Percentiles rank a stretch among this genome's conserved stretches.
Conservation (phyloP, 2,329 filamentous ascomycete genomes). For the Fusarium compactum region DNA sequence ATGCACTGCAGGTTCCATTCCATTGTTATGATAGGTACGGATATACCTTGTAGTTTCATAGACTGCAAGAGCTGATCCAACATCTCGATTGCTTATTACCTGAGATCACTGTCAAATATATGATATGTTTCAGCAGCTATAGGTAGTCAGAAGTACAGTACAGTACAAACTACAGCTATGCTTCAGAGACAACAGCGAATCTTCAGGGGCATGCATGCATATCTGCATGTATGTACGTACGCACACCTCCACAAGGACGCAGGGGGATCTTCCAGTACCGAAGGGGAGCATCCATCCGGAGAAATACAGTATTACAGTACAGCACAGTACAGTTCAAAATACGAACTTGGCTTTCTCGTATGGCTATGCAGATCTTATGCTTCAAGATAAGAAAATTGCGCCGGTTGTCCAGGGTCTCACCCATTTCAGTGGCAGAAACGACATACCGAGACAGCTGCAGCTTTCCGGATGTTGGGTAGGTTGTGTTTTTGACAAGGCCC, state of each 20-base stretch:
- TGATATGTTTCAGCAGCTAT: constrained; percentile 13
- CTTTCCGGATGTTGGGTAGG: constrained; percentile 16
- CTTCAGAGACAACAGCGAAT: neutral
- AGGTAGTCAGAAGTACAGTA: neutral
- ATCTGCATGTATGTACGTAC: constrained; percentile 15
- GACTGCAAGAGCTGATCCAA: neutral
- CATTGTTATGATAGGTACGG: neutral
- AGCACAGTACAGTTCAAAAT: constrained; percentile 29
- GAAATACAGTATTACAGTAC: constrained; percentile 13
- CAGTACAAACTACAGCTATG: constrained; percentile 7
- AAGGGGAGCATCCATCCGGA: constrained; percentile 29
- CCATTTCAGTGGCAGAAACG: constrained; percentile 10
- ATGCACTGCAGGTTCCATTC: neutral
- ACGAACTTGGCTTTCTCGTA: constrained; percentile 40
- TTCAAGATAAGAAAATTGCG: constrained; percentile 23
- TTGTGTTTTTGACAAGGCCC: constrained; percentile 24
- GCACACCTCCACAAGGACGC: constrained; percentile 29
- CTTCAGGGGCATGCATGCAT: constrained; percentile 32
- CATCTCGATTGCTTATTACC: neutral
- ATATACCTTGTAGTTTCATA: neutral
- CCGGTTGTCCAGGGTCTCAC: neutral
- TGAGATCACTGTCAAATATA: neutral
- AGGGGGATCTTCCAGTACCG: constrained; percentile 41
- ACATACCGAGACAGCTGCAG: constrained; percentile 19
- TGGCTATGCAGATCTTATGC: constrained; percentile 33